A percentile compares a stretch with the other conserved stretches of the same genome.
These are phyloP conservation scores for Thermothelomyces thermophilus DNA, from an alignment of 2,329 filamentous ascomycete genomes.

Conservation along the genomic window DNA sequence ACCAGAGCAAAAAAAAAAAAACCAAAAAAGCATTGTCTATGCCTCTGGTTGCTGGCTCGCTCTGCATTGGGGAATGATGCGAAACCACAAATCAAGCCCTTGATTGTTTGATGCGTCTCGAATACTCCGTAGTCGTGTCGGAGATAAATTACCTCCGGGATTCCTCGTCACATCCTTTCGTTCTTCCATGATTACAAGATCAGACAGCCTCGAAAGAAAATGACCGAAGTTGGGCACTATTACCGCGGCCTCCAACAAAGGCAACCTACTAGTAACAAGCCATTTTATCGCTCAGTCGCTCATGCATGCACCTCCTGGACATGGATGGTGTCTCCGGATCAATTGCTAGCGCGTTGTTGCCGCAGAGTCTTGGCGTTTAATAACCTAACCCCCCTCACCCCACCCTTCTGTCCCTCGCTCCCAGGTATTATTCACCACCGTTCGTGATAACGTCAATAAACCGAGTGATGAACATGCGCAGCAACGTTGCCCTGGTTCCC, in stretches of 20 bases:
- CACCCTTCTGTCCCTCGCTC: no score
- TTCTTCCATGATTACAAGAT: not conserved
- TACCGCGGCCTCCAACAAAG: not conserved
- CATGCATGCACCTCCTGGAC: not conserved
- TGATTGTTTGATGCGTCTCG: constrained; percentile 5
- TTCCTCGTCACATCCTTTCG: not conserved
- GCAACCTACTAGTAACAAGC: no score
- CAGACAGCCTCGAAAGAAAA: no score
- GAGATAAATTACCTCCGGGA: constrained; percentile 7
- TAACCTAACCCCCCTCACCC: no score
- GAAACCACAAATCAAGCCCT: not conserved
- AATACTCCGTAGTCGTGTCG: not conserved
- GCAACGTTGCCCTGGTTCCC: not conserved
- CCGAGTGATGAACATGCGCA: not conserved
- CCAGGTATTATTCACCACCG: no score
- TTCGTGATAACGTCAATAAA: not conserved
- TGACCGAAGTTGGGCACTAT: no score
- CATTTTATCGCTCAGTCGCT: no score
- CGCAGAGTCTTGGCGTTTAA: not conserved
- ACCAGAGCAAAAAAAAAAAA: constrained; percentile 9
- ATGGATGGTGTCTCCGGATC: not conserved
- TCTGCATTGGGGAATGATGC: not conserved
- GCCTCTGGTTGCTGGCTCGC: not conserved
- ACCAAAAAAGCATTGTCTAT: no score
- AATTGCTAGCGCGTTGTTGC: not conserved